Evolutionary conservation across 495 filamentous ascomycete species (phyloP), one percentile per base, ranked within the genome.

Genomic region (Penicillium arizonense): DNA sequence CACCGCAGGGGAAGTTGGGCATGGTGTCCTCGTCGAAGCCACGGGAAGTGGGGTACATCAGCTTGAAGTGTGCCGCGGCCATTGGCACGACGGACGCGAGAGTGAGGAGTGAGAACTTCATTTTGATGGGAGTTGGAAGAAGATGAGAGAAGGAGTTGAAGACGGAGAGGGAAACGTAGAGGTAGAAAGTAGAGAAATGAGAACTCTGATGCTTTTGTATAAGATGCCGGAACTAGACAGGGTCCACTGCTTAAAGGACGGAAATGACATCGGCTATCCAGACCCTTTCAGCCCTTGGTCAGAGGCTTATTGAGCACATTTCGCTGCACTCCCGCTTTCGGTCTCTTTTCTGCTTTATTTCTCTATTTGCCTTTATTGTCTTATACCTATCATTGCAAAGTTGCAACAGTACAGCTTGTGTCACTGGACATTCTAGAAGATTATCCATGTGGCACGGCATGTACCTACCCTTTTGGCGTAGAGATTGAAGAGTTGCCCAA

Each of bases 51-150:
- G 85, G 85, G 55, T 73, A 87, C 34, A 67, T 56, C 50, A 88
- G 78, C 5, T 69, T 59, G 74, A 87, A 87, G 63, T 88, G 85
- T 9, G 85, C 84, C 41, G 74, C 65, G 16, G 67, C 68, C 28
- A 82, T 55, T 43, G 75, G 63, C 26, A 67, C 55, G 50, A 77
- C 62, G 32, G 68, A 30, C 16, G 62, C 47, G n/a, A 72, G 47
- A 46, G 61, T 42, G 21, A 69, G 52, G 34, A 67, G 33, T 14
- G 61, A 45, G 50, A 63, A 58, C 45, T 63, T 64, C 65, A 69
- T 69, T 7, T 11, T 58, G 42, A 14, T 23, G 3, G 32, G 4
- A 37, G 3, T 8, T n/a, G 18, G 40, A 37, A 21, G 24, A 12
- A 26, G 38, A 37, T 16, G 28, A 4, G 28, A 23, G 30, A 24